A percentile compares a stretch with the other conserved stretches of the same genome.
These are phyloP conservation scores for Syncephalis plumigaleata DNA, from an alignment of 371 early-diverging fungal species.

Conservation along the genomic window DNA sequence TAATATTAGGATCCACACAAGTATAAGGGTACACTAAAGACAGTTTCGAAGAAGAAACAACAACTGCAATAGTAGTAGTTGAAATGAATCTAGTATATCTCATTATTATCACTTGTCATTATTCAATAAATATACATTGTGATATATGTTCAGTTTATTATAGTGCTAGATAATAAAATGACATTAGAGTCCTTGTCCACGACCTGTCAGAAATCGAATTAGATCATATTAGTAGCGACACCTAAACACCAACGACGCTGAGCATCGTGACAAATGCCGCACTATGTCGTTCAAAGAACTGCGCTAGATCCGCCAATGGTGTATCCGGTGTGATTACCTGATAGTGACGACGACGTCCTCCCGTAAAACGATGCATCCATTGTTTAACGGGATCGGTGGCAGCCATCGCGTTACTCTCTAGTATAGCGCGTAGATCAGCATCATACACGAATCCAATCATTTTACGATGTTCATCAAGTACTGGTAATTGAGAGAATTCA, in stretches of 20 bases:
- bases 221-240: constrained; percentile 70
- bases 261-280: constrained; percentile 71
- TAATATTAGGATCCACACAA: too few species aligned
- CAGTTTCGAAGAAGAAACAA: too few species aligned
- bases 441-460: constrained; percentile 59
- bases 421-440: constrained; percentile 32
- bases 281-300: constrained; percentile 42
- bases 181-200: too few species aligned
- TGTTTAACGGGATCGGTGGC: constrained; percentile 25
- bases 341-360: constrained; percentile 20
- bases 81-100: too few species aligned
- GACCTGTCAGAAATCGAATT: constrained; percentile 31
- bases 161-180: too few species aligned
- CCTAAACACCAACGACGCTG: constrained; percentile 69
- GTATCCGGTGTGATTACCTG: constrained; percentile 66
- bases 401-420: constrained; percentile 27
- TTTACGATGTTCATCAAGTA: constrained; percentile 42
- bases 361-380: constrained; percentile 42
- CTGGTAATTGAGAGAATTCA: constrained; percentile 78
- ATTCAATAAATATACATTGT: too few species aligned
- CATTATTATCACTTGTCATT: too few species aligned
- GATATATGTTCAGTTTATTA: too few species aligned
- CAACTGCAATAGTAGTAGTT: too few species aligned
- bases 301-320: constrained; percentile 54
- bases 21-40: too few species aligned